Conservation (phyloP, 257 asterid genomes). For the Voacanga thouarsii region DNA sequence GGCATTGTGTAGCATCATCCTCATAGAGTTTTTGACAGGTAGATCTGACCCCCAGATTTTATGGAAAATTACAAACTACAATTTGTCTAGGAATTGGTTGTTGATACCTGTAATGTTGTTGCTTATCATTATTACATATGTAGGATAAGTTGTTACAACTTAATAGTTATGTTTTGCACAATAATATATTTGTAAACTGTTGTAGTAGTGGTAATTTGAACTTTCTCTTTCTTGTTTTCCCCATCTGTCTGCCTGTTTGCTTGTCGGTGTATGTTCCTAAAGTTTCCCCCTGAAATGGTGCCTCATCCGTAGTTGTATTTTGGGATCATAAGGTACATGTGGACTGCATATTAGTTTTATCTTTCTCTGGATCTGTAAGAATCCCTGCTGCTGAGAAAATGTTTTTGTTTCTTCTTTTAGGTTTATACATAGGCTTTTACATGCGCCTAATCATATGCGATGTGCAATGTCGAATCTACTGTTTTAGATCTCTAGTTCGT, state of each 20-base stretch:
- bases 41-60: not conserved
- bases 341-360: not conserved
- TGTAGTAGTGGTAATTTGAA: not conserved
- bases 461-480: too few species aligned
- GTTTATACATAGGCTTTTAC: too few species aligned
- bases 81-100: slow-evolving; percentile 31
- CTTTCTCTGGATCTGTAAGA: too few species aligned
- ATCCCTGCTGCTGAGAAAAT: too few species aligned
- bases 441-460: too few species aligned
- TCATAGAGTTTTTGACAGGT: not conserved
- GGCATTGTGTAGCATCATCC: not conserved
- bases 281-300: not conserved
- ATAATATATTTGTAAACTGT: not conserved
- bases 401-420: too few species aligned
- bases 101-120: slow-evolving; percentile 9
- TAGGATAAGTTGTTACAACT: not conserved
- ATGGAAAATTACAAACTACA: not conserved
- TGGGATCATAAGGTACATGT: not conserved
- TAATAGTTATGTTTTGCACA: not conserved
- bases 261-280: not conserved
- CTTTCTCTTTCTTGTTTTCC: not conserved
- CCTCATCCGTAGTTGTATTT: too few species aligned
- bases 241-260: not conserved
- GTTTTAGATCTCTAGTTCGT: too few species aligned
- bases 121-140: not conserved